Percentiles rank a stretch among this genome's conserved stretches.
Evolutionary conservation across 208 protist species (phyloP).

Genomic region (Lotmaria passim): DNA sequence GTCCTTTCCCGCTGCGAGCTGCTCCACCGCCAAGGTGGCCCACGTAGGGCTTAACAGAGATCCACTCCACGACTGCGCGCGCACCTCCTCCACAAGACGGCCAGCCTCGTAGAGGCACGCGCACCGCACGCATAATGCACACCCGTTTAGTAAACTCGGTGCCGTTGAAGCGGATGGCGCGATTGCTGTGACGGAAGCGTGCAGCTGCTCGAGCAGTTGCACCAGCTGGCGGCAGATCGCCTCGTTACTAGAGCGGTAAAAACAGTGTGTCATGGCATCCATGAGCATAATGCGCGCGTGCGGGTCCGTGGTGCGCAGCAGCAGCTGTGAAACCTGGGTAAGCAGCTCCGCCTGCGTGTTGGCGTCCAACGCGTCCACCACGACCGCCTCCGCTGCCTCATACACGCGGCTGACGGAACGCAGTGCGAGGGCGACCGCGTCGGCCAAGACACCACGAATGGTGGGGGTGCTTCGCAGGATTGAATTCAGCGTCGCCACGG

Average conservation of each 20-base stretch:
- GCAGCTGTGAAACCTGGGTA: constrained; percentile 27
- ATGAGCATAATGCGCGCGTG: constrained; percentile 32
- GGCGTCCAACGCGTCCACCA: constrained; percentile 30
- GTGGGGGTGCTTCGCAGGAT: constrained; percentile 24
- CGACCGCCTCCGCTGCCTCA: constrained; percentile 25
- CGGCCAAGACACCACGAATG: constrained; percentile 22
- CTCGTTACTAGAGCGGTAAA: constrained; percentile 24
- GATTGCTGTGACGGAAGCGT: background rate
- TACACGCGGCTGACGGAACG: constrained; percentile 35
- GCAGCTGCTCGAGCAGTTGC: constrained; percentile 22
- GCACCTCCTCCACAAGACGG: constrained; percentile 25
- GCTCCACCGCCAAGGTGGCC: constrained; percentile 8
- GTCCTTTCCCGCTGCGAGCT: constrained; percentile 15
- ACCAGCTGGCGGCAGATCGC: constrained; percentile 29
- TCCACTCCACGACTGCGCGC: constrained; percentile 13
- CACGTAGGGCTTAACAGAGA: constrained; percentile 20
- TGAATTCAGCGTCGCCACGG: constrained; percentile 11
- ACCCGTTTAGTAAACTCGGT: no score
- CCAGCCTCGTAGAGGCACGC: constrained; percentile 32
- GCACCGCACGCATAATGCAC: constrained; percentile 22
- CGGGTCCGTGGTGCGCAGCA: constrained; percentile 21
- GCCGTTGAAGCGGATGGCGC: background rate
- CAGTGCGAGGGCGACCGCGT: constrained; percentile 28
- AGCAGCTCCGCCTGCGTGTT: constrained; percentile 26
- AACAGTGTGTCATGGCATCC: constrained; percentile 31